Base-by-base conservation (phyloP, 2,329 filamentous ascomycete genomes). In the Alternaria viburni region DNA sequence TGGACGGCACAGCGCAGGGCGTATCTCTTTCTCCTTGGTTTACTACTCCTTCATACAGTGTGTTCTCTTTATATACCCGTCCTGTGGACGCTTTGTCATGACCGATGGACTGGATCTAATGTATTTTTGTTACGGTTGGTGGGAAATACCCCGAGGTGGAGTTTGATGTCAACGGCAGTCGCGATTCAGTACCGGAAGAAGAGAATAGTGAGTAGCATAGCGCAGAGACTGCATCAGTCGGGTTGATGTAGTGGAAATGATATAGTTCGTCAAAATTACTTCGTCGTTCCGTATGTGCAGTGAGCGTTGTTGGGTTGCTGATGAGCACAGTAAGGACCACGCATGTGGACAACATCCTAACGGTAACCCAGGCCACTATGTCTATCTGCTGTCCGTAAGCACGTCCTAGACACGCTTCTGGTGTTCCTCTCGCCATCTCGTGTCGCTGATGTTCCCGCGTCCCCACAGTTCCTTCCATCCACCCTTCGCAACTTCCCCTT, bases 71-170 rank as follows among this genome's bases (percentile, higher is more conserved):
- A 41, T 41, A 67, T 66, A 67, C 57, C 54, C 65, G 73, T 75
- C 72, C 73, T 69, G 74, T 68, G 63, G 71, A 66, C 67, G 30
- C 64, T 36, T 61, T 57, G 12, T 61, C 44, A 61, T 46, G 65
- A 68, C 66, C 63, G 64, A 64, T 71, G 59, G 69, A 69, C 66
- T 73, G 70, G 70, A 73, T 74, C 68, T 76, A 75, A 75, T 75
- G 64, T 71, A 60, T 70, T 58, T 69, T 59, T 58, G 49, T 52
- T 52, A 41, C 13, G 30, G 28, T 52, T 46, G 62, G 50, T 25
- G 61, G 61, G 47, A 51, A 63, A 69, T 68, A 68, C 65, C 61
- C 67, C 26, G 51, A 44, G 58, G 58, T 54, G 54, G 61, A 66
- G 59, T 62, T 61, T 32, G 41, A 49, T 11, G 47, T 30, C 19